Conservation (phyloP, 2,329 filamentous ascomycete genomes). For the Aspergillus phoenicis region DNA sequence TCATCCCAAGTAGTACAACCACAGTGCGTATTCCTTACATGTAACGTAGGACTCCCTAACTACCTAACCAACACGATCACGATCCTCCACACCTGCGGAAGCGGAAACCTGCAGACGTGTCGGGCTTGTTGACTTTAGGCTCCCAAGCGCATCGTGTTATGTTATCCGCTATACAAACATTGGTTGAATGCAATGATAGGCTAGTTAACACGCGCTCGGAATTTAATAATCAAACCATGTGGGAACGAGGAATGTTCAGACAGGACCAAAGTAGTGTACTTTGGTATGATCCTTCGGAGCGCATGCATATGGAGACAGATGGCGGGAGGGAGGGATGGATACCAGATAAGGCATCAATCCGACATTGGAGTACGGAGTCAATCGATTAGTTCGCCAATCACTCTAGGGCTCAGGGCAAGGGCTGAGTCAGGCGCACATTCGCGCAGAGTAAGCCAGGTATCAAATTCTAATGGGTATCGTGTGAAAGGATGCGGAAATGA, state of each 20-base stretch:
- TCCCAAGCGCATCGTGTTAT: too few relatives aligned
- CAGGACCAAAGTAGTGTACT: not conserved
- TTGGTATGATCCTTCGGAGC: not conserved
- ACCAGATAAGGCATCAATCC: constrained; percentile 1
- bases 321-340: not conserved
- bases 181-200: not conserved
- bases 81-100: not conserved
- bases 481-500: not conserved
- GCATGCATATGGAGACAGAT: not conserved
- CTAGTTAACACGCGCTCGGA: not conserved
- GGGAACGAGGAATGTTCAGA: not conserved
- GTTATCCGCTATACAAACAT: too few relatives aligned
- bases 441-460: not conserved
- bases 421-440: constrained; percentile 13
- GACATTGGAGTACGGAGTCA: not conserved
- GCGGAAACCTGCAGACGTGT: not conserved
- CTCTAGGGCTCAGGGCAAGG: constrained; percentile 22
- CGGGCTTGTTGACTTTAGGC: too few relatives aligned
- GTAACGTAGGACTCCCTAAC: not conserved
- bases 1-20: too few relatives aligned
- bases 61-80: not conserved
- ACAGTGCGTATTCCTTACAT: too few relatives aligned
- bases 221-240: not conserved
- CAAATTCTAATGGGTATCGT: not conserved
- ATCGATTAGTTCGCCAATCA: not conserved